phyloP scores from a whole-genome alignment of 2,329 filamentous ascomycete genomes.

The Neonectria faginata region DNA sequence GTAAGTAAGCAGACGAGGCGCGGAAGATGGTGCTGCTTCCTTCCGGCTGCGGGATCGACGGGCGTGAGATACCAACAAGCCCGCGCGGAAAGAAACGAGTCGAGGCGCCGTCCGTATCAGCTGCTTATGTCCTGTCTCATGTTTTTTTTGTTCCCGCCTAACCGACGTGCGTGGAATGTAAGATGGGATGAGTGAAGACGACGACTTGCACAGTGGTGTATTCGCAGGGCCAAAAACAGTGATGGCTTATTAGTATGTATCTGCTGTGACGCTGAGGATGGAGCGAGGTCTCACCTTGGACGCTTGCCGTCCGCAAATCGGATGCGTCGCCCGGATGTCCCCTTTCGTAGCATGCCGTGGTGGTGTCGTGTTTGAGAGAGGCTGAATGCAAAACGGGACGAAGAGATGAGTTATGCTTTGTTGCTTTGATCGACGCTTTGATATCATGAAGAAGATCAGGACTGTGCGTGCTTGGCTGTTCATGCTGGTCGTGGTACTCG shows the following conservation, averaged over 20 bases:
- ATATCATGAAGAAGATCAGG: background rate
- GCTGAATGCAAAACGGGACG: background rate
- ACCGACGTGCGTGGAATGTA: background rate
- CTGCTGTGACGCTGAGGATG: background rate
- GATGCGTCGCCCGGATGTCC: too few relatives aligned
- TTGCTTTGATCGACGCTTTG: background rate
- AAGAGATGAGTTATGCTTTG: background rate
- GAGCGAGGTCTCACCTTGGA: background rate
- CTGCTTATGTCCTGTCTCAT: slow-evolving; percentile 8
- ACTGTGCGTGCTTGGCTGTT: too few relatives aligned
- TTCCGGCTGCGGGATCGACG: slow-evolving; percentile 1
- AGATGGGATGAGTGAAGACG: background rate
- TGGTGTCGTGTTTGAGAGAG: background rate
- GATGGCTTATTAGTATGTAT: background rate
- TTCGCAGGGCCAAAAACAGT: background rate
- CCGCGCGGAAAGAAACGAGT: background rate
- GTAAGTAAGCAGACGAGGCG: background rate
- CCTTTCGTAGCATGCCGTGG: background rate
- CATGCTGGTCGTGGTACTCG: too few relatives aligned
- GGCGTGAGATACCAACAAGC: background rate
- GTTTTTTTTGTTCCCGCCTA: background rate
- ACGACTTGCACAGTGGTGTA: background rate
- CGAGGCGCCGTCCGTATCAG: background rate
- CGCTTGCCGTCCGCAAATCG: background rate
- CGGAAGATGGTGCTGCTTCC: background rate